A percentile compares a stretch with the other conserved stretches of the same genome.
Conservation (phyloP, 345 rosid species). For the Noccaea caerulescens region DNA sequence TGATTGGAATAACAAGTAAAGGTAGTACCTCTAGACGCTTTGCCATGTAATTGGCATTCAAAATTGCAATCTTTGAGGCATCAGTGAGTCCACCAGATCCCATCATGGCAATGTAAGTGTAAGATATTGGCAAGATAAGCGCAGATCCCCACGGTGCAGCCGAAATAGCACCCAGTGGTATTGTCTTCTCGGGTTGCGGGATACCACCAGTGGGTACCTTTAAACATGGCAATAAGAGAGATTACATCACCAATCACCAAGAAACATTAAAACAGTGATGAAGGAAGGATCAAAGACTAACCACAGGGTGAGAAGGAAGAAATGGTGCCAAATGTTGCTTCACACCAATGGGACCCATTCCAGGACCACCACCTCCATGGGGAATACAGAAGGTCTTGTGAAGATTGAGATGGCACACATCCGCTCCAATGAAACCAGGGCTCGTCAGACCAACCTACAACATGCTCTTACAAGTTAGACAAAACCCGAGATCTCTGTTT, state of each 20-base stretch:
- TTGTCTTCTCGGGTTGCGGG: constrained; percentile 71
- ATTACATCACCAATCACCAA: constrained; percentile 18
- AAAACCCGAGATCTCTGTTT: constrained; percentile 85
- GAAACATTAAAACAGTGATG: constrained; percentile 17
- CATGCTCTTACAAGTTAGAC: constrained; percentile 81
- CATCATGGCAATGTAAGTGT: constrained; percentile 97
- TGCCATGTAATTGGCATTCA: constrained; percentile 99
- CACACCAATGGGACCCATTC: constrained; percentile 99
- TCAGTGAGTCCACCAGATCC: constrained; percentile 95
- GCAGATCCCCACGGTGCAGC: constrained; percentile 99
- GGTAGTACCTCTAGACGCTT: constrained; percentile 90
- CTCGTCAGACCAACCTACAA: constrained; percentile 90
- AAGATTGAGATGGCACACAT: constrained; percentile 99
- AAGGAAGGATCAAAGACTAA: constrained; percentile 45
- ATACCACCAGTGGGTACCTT: constrained; percentile 85
- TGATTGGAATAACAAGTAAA: constrained; percentile 1
- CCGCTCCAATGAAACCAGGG: constrained; percentile 98
- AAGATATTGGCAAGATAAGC: constrained; percentile 94
- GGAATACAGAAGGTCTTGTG: constrained; percentile 99
- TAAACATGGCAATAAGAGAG: constrained; percentile 14
- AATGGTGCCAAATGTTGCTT: constrained; percentile 96
- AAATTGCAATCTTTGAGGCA: constrained; percentile 92
- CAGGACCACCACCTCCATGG: constrained; percentile 99
- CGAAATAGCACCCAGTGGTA: constrained; percentile 85
- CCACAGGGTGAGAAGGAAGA: constrained; percentile 98